Base-by-base conservation (phyloP, 2,329 filamentous ascomycete species). In the Trichoderma sp. region DNA sequence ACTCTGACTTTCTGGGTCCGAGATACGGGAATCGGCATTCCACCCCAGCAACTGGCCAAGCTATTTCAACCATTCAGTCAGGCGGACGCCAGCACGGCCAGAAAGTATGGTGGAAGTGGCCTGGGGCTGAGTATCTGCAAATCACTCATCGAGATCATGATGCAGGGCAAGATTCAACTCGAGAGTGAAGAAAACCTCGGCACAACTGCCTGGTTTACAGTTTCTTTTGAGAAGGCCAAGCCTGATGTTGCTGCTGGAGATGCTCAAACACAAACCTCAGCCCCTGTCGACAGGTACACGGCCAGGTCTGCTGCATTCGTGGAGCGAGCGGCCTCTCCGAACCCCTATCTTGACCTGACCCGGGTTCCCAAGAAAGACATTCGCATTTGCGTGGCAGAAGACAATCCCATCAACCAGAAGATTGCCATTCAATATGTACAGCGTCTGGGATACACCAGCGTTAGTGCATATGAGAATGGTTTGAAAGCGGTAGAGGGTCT, bases 71-170 rank as follows among this genome's bases (percentile, higher is more conserved):
- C 95, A 0, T 98, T 98, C 79, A 95, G 93, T 70, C 95, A 98
- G 81, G 95, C 95, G 1, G 95, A 98, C 81, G 92, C 92, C 62
- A 96, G 93, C 76, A 97, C 94, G 3, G 94, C 94, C 69, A 87
- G 95, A 67, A 96, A 94, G 78, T 98, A 97, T 76, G 95, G 95
- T 53, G 95, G 95, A 57, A 97, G 94, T 75, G 95, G 95, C 28
- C 89, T 98, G 3, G 95, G 95, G 2, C 86, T 98, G 57, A 97
- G 93, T 78, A 98, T 98, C 75, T 97, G 95, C 87, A 97, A 97
- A 82, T 95, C 93, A 0, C 90, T 98, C 57, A 94, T 98, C 73
- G 93, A 97, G 82, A 93, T 93, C 24, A 95, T 97, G 82, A 95
- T 98, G 88, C 90, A 93, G 73, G 95, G 95, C 56, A 90, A 88